phyloP scores from a whole-genome alignment of 2,329 filamentous ascomycete genomes.

The Gaeumannomyces sp. region DNA sequence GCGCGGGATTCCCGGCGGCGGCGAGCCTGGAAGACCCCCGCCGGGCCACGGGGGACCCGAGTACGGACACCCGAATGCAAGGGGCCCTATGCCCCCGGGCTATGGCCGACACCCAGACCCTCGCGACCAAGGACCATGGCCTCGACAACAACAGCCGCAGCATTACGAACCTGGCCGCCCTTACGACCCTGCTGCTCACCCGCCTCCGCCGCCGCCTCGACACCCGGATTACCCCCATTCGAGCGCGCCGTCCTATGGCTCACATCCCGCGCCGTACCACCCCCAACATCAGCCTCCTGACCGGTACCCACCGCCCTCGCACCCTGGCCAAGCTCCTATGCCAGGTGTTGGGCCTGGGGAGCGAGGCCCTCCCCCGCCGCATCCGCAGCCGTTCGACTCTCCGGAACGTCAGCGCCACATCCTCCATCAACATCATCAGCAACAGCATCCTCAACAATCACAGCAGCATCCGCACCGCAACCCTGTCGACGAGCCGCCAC shows the following conservation, averaged over 20 bases:
- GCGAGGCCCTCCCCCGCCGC: constrained; percentile 24
- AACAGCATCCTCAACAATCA: constrained; percentile 26
- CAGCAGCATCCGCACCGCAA: constrained; percentile 22
- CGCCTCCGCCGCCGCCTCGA: constrained; percentile 27
- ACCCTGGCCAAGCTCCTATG: constrained; percentile 27
- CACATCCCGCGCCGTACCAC: constrained; percentile 27
- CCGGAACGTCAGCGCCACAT: constrained; percentile 43
- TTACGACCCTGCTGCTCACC: constrained; percentile 35
- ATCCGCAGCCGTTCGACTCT: constrained; percentile 39
- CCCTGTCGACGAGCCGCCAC: constrained; percentile 40
- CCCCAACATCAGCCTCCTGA: constrained; percentile 29
- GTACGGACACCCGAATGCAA: constrained; percentile 26
- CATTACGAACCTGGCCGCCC: constrained; percentile 35
- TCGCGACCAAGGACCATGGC: constrained; percentile 33
- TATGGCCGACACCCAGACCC: constrained; percentile 38
- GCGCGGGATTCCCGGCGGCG: constrained; percentile 43
- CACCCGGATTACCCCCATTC: constrained; percentile 44
- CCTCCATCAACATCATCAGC: constrained; percentile 28
- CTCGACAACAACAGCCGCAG: constrained; percentile 21
- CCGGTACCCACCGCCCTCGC: constrained; percentile 30
- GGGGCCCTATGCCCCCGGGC: constrained; percentile 25
- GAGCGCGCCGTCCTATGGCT: constrained; percentile 32
- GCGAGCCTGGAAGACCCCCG: constrained; percentile 34
- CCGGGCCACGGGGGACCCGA: constrained; percentile 35
- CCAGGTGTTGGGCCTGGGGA: not conserved